phyloP scores from a whole-genome alignment of 768 basidiomycete genomes.

The Calocybe gangraenosa region DNA sequence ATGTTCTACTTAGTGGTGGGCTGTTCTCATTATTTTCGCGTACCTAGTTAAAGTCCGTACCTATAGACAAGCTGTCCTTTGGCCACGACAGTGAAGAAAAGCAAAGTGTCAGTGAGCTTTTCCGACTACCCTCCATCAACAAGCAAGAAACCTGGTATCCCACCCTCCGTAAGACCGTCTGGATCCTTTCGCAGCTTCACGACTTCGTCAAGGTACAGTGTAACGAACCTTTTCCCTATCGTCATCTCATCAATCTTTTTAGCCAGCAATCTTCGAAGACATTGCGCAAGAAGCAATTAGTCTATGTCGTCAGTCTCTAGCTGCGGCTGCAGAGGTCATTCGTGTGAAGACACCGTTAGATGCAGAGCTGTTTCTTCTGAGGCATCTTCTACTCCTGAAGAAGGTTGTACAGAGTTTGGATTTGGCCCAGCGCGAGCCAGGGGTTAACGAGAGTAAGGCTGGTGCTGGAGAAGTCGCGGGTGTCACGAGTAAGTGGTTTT shows the following conservation, averaged over 20 bases:
- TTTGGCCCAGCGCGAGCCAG: conserved; percentile 45
- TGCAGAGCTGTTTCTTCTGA: conserved; percentile 81
- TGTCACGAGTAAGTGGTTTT: conserved; percentile 46
- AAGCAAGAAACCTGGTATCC: conserved; percentile 91
- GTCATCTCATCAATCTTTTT: background rate
- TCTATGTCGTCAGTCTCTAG: conserved; percentile 78
- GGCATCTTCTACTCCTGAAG: conserved; percentile 88
- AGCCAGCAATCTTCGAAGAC: conserved; percentile 97
- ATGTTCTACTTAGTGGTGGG: conserved; percentile 65
- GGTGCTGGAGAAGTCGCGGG: conserved; percentile 37
- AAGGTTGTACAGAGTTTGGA: conserved; percentile 82
- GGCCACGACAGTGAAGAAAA: conserved; percentile 57
- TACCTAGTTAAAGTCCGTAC: conserved; percentile 23
- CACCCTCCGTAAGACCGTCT: conserved; percentile 80
- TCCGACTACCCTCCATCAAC: conserved; percentile 65
- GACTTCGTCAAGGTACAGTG: conserved; percentile 82
- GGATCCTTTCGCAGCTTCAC: conserved; percentile 87
- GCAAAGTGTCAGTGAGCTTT: conserved; percentile 63
- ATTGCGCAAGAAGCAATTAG: conserved; percentile 91
- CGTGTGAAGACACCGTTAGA: conserved; percentile 55
- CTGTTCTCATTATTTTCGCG: background rate
- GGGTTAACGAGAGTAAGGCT: conserved; percentile 27
- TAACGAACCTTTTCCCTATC: background rate
- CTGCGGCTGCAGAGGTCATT: conserved; percentile 66
- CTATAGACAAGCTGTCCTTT: conserved; percentile 37